phyloP scores from a whole-genome alignment of 257 asterid genomes.

The Gynochthodes officinalis region DNA sequence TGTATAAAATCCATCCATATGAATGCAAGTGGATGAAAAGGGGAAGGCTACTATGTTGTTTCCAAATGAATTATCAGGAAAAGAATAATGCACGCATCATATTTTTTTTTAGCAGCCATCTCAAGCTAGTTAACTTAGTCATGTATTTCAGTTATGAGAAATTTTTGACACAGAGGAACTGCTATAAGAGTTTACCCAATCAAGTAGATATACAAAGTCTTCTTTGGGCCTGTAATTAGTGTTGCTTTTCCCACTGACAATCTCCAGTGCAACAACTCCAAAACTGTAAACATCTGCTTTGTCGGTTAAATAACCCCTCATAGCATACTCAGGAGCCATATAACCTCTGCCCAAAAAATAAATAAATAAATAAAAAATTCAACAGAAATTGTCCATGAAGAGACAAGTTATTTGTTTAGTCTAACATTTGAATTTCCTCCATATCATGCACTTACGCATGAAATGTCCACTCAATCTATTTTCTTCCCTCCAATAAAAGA shows the following conservation, averaged over 20 bases:
- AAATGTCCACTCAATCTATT: not conserved
- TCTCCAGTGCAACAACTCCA: conserved; percentile 42
- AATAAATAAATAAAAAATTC: not conserved
- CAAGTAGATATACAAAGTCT: conserved; percentile 52
- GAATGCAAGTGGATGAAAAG: not conserved
- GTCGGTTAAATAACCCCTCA: conserved; percentile 51
- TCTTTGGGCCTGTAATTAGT: conserved; percentile 49
- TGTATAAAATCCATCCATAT: not conserved
- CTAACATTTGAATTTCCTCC: not conserved
- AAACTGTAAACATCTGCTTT: conserved; percentile 51
- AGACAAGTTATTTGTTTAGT: not conserved
- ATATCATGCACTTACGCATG: not conserved
- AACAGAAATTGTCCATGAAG: not conserved
- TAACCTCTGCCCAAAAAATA: conserved; percentile 28
- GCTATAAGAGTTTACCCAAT: conserved; percentile 33
- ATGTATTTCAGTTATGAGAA: not conserved
- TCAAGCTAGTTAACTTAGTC: not conserved
- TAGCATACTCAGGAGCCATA: conserved; percentile 51
- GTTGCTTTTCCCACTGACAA: conserved; percentile 51
- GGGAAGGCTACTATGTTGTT: too few relatives aligned
- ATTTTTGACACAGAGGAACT: not conserved
- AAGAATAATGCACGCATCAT: not conserved
- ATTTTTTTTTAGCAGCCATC: not conserved
- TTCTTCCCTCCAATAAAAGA: not conserved
- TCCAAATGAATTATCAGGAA: too few relatives aligned